Percentiles rank a stretch among this genome's conserved stretches.
Conservation (phyloP, 345 rosid genomes). For the Limnanthes douglasii region DNA sequence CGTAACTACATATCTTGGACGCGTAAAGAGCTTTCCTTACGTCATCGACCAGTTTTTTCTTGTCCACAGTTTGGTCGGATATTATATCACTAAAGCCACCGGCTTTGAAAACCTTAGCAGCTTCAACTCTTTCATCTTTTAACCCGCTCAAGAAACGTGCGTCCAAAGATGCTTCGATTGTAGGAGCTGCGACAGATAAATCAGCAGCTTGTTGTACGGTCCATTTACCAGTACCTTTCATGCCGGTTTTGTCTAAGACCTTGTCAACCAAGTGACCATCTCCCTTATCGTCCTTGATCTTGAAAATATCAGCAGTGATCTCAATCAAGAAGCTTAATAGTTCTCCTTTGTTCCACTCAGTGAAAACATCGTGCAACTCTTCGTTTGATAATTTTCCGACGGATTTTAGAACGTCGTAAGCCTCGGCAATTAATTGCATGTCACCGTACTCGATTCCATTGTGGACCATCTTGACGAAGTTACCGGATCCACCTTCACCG, state of each 20-base stretch:
- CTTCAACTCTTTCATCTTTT: constrained; percentile 82
- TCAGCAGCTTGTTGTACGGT: constrained; percentile 99
- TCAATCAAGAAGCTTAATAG: constrained; percentile 89
- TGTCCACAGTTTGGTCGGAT: constrained; percentile 53
- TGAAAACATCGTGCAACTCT: constrained; percentile 51
- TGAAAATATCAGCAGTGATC: constrained; percentile 86
- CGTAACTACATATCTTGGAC: constrained; percentile 89
- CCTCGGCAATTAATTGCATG: constrained; percentile 93
- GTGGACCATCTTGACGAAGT: constrained; percentile 93
- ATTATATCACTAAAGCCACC: constrained; percentile 61
- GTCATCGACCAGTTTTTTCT: constrained; percentile 61
- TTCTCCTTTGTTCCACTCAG: constrained; percentile 93
- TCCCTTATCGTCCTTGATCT: constrained; percentile 70
- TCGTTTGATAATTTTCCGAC: constrained; percentile 84
- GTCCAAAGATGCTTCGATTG: constrained; percentile 82
- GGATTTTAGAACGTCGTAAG: constrained; percentile 77
- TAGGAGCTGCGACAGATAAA: constrained; percentile 85
- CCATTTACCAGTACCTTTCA: constrained; percentile 99
- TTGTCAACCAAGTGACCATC: constrained; percentile 86
- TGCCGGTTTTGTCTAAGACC: constrained; percentile 92
- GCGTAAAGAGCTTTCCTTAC: constrained; percentile 92
- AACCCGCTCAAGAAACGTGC: constrained; percentile 85
- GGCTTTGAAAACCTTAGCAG: constrained; percentile 68
- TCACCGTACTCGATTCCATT: constrained; percentile 96
- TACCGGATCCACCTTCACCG: constrained; percentile 88